Evolutionary conservation across 2,329 filamentous ascomycete species (phyloP).

Genomic region (Diaporthe humulicola): DNA sequence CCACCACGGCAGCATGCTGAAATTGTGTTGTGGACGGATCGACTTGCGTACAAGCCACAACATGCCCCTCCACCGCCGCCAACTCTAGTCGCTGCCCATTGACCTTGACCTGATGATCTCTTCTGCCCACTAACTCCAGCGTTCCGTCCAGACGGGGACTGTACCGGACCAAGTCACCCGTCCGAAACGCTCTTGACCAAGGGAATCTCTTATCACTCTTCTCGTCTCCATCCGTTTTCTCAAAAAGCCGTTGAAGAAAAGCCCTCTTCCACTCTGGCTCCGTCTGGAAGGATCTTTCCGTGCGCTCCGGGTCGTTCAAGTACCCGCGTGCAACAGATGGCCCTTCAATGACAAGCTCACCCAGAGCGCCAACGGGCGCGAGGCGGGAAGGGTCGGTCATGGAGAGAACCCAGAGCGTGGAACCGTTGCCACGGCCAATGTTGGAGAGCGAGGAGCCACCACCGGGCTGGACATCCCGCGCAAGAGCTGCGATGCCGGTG

Average conservation of each 20-base stretch:
- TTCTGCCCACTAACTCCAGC: conserved; percentile 64
- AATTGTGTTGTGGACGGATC: neutral
- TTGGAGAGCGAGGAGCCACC: neutral
- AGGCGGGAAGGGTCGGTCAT: conserved; percentile 60
- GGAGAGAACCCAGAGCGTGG: conserved; percentile 61
- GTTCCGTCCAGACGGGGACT: conserved; percentile 59
- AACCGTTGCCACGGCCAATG: conserved; percentile 1
- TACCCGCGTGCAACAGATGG: conserved; percentile 74
- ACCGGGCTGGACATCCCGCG: neutral
- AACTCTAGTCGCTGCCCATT: conserved; percentile 76
- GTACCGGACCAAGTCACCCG: conserved; percentile 70
- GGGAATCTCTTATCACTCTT: conserved; percentile 44
- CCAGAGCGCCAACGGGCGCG: conserved; percentile 61
- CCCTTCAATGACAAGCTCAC: conserved; percentile 67
- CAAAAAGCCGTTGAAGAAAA: neutral
- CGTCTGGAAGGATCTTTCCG: conserved; percentile 67
- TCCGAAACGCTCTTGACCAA: conserved; percentile 56
- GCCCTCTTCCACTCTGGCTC: conserved; percentile 37
- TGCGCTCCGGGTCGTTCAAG: conserved; percentile 69
- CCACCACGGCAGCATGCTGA: neutral
- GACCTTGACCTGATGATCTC: conserved; percentile 78
- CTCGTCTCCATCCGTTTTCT: neutral
- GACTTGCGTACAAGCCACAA: neutral
- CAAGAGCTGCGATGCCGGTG: neutral
- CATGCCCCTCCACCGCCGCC: conserved; percentile 60